phyloP scores from a whole-genome alignment of 176 grass and related monocot genomes.

The Saccharum spontaneum region DNA sequence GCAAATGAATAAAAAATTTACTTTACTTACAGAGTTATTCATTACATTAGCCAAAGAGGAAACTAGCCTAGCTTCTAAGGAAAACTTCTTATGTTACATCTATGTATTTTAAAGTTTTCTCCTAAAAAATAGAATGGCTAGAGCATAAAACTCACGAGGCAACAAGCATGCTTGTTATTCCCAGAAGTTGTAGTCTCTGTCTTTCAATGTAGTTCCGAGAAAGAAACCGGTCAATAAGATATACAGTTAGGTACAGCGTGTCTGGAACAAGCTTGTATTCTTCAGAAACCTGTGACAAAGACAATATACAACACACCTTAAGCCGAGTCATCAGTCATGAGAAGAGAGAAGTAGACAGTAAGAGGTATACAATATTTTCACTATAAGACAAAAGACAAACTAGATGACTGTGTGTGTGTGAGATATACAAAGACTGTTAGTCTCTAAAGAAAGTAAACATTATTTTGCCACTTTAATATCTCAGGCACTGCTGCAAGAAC shows the following conservation, averaged over 20 bases:
- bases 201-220: constrained; percentile 66
- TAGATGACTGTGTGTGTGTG: background rate
- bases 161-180: constrained; percentile 78
- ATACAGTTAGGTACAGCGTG: constrained; percentile 73
- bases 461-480: background rate
- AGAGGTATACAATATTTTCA: background rate
- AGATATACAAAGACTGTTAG: background rate
- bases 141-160: constrained; percentile 60
- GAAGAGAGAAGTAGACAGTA: background rate
- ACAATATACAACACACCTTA: background rate
- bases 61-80: background rate
- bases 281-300: constrained; percentile 61
- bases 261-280: constrained; percentile 83
- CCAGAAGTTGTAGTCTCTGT: constrained; percentile 66
- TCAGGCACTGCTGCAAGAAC: background rate
- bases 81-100: background rate
- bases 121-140: background rate
- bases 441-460: background rate
- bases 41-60: background rate
- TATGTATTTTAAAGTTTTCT: background rate
- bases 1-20: background rate
- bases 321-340: background rate
- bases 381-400: background rate
- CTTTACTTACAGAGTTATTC: background rate
- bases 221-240: constrained; percentile 71